Base-by-base conservation (phyloP, 768 basidiomycete species). In the Pilatotrama ljubarskyi region DNA sequence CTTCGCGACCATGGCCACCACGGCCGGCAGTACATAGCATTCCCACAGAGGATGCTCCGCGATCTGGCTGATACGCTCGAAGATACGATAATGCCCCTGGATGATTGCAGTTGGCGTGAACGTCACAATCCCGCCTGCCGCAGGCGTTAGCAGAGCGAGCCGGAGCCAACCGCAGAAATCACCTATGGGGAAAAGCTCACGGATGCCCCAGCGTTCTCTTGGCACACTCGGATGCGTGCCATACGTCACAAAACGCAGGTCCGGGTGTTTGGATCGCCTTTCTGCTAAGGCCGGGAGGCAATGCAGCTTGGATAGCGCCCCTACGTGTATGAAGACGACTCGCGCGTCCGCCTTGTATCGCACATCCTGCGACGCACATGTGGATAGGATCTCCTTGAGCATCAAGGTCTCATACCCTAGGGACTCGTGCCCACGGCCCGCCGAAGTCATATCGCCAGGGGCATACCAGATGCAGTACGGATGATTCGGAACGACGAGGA, bases 181-280 rank as follows among this genome's bases (percentile, higher is more conserved):
- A 90, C 90, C 90, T 57, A 82, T 70, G 38, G 87, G 86, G 66
- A 83, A 91, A 11, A 92, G 80, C 62, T 87, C 86, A 32, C 79
- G 77, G 8, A 90, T 65, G n/a, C 81, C 82, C 88, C 86, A 89
- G 32, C 77, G 72, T 6, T 76, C 69, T 17, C 77, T 78, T n/a
- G 77, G 70, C 14, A 88, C 72, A 17, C 69, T 77, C 26, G 80
- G 71, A 70, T 88, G 83, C 11, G 85, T 82, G 0, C 90, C 90
- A 73, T 86, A 93, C 0, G 82, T 81, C 67, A 84, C 83, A 64
- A 91, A 90, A 35, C 81, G 83, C 7, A 82, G 67, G 40, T 82
- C 78, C 26, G 76, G 73, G 3, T 72, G 70, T 20, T 80, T 77
- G 25, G 67, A 70, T 18, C 83, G 72, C 52, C 84, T 77, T 26